Conservation (phyloP, 2,329 filamentous ascomycete genomes). For the Thermomyces lanuginosus region DNA sequence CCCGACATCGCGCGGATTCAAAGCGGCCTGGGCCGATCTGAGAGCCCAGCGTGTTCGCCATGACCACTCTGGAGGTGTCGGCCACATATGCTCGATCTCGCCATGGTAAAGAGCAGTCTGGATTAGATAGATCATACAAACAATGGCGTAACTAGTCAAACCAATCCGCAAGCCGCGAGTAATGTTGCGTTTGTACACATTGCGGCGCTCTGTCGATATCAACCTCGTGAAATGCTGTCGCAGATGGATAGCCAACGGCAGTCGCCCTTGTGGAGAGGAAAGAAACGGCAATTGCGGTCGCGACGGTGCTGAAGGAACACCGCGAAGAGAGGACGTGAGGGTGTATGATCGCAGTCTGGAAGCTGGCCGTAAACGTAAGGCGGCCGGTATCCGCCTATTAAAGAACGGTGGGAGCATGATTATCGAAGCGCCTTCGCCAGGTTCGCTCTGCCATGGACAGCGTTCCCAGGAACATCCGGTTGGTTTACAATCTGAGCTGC, state of each 20-base stretch:
- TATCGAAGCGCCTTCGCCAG: too few species aligned
- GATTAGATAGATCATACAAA: conserved; percentile 43
- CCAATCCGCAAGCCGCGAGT: conserved; percentile 54
- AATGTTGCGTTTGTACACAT: conserved; percentile 30
- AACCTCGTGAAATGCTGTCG: conserved; percentile 47
- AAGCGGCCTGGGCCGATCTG: conserved; percentile 46
- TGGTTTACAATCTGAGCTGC: too few species aligned
- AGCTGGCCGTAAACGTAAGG: conserved; percentile 20
- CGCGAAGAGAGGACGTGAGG: conserved; percentile 37
- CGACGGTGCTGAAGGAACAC: conserved; percentile 33
- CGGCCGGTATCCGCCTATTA: conserved; percentile 24
- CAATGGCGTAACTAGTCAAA: conserved; percentile 53
- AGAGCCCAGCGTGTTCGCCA: conserved; percentile 53
- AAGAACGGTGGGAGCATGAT: conserved; percentile 22
- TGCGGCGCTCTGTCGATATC: conserved; percentile 56
- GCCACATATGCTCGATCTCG: conserved; percentile 55
- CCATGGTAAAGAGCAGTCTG: conserved; percentile 57
- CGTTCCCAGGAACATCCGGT: conserved; percentile 26
- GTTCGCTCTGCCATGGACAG: too few species aligned
- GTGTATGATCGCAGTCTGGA: conserved; percentile 39
- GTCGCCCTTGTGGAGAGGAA: conserved; percentile 17
- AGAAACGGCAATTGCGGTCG: conserved; percentile 53
- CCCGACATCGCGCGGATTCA: conserved; percentile 40
- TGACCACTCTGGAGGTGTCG: conserved; percentile 69
- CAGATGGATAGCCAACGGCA: conserved; percentile 34